Conservation (phyloP, 805 yeast species). For the Metschnikowia henanensis region DNA sequence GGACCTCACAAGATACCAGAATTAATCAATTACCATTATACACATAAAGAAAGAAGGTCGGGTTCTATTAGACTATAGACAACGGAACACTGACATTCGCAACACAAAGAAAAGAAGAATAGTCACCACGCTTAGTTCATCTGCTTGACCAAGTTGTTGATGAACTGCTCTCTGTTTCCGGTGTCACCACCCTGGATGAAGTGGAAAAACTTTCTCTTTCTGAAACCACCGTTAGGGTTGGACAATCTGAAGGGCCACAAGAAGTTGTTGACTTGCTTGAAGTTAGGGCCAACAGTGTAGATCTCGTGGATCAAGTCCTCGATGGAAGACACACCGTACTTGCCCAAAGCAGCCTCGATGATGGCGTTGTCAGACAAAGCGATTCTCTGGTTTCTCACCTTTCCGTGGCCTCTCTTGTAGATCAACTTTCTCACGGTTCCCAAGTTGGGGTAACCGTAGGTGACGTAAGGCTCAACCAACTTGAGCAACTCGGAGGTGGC, state of each 20-base stretch:
- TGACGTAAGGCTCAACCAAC: slow-evolving; percentile 94
- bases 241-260: slow-evolving; percentile 97
- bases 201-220: slow-evolving; percentile 96
- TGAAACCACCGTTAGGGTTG: slow-evolving; percentile 98
- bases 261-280: slow-evolving; percentile 98
- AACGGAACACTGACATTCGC: slow-evolving; percentile 1
- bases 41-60: slow-evolving; percentile 3
- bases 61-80: slow-evolving; percentile 15
- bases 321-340: slow-evolving; percentile 88
- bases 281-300: slow-evolving; percentile 96
- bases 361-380: slow-evolving; percentile 84
- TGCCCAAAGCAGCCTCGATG: slow-evolving; percentile 85
- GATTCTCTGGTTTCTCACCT: slow-evolving; percentile 94
- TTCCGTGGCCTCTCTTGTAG: slow-evolving; percentile 98
- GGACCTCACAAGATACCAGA: too few relatives aligned
- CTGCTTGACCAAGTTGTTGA: slow-evolving; percentile 91
- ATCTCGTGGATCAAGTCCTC: slow-evolving; percentile 97
- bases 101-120: slow-evolving; percentile 7
- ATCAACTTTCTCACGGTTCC: slow-evolving; percentile 89
- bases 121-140: slow-evolving; percentile 64
- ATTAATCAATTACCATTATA: slow-evolving; percentile 5
- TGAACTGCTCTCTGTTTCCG: slow-evolving; percentile 97
- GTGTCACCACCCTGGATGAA: slow-evolving; percentile 98
- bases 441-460: slow-evolving; percentile 96
- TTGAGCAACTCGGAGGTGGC: slow-evolving; percentile 91